Evolutionary conservation across 768 basidiomycete genomes (phyloP).

Genomic region (Nidula microcarpa): DNA sequence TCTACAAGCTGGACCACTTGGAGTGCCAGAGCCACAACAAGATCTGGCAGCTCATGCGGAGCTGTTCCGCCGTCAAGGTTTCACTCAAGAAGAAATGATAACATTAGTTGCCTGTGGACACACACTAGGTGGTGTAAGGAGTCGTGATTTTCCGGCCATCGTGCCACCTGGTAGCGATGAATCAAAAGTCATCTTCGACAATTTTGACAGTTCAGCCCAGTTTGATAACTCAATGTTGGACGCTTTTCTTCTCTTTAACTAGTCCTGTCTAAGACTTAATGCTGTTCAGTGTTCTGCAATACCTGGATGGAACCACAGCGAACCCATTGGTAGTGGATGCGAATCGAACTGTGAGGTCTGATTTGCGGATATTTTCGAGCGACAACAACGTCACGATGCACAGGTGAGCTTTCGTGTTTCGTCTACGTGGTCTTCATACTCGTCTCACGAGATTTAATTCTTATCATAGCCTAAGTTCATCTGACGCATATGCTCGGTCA

Average conservation of each 20-base stretch:
- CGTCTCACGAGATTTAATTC: not conserved
- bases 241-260: not conserved
- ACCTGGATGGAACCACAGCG: constrained; percentile 32
- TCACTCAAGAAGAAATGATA: constrained; percentile 40
- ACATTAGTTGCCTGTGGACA: constrained; percentile 43
- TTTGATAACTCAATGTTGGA: constrained; percentile 31
- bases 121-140: constrained; percentile 37
- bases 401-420: constrained; percentile 15
- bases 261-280: not conserved
- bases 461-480: constrained; percentile 12
- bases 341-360: constrained; percentile 33
- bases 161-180: constrained; percentile 18
- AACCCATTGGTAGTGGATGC: constrained; percentile 30
- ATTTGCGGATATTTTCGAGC: constrained; percentile 31
- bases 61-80: constrained; percentile 34
- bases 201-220: constrained; percentile 25
- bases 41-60: constrained; percentile 24
- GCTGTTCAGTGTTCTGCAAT: constrained; percentile 27
- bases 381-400: constrained; percentile 36
- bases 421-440: not conserved
- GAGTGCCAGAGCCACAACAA: constrained; percentile 35
- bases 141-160: constrained; percentile 31
- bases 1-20: constrained; percentile 25
- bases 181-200: constrained; percentile 10
- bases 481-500: constrained; percentile 19